These are phyloP conservation scores for Flaveria robusta DNA, from an alignment of 129 eudicot species.

Conservation along the genomic window DNA sequence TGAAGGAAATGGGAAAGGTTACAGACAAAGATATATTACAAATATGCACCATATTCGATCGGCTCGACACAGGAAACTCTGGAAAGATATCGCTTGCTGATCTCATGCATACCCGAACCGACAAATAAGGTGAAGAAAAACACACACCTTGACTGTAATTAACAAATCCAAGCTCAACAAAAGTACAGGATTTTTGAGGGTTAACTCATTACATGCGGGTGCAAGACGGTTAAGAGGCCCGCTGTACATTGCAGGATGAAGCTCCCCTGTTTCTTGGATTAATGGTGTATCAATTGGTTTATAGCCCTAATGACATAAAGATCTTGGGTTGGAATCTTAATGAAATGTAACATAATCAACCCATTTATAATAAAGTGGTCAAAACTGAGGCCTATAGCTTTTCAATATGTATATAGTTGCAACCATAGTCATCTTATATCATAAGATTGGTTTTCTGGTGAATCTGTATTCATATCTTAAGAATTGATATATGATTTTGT, in stretches of 20 bases:
- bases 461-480: neutral
- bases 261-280: slow-evolving; percentile 22
- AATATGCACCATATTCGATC: slow-evolving; percentile 74
- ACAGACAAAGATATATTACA: slow-evolving; percentile 67
- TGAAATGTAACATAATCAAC: slow-evolving; percentile 9
- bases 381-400: neutral
- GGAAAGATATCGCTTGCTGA: slow-evolving; percentile 81
- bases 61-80: slow-evolving; percentile 63
- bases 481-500: neutral
- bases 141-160: neutral
- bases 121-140: slow-evolving; percentile 21
- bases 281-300: slow-evolving; percentile 14
- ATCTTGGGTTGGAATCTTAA: slow-evolving; percentile 9
- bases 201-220: neutral
- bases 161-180: neutral
- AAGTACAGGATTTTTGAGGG: neutral
- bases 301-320: slow-evolving; percentile 10
- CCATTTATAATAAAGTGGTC: neutral
- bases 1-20: slow-evolving; percentile 82
- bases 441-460: neutral
- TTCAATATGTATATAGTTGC: neutral
- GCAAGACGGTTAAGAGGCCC: neutral
- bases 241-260: slow-evolving; percentile 8
- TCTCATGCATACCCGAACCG: slow-evolving; percentile 52
- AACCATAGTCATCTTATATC: neutral